A percentile compares a stretch with the other conserved stretches of the same genome.
phyloP scores from a whole-genome alignment of 257 asterid genomes.

The Linaria vulgaris region DNA sequence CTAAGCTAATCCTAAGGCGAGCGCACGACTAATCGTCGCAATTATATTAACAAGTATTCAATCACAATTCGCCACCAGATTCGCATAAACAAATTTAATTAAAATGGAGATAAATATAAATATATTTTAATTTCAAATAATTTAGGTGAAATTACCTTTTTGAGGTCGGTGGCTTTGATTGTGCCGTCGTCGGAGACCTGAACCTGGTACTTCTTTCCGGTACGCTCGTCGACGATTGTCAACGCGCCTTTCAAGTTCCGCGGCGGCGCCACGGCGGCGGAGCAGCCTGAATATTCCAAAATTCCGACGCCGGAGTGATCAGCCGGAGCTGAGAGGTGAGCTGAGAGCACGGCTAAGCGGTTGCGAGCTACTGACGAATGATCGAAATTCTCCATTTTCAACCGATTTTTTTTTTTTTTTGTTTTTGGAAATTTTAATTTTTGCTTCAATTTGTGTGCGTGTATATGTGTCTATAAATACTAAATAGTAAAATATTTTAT shows the following conservation, averaged over 20 bases:
- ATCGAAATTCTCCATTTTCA: conserved; percentile 49
- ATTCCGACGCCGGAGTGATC: conserved; percentile 33
- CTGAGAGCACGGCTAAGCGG: conserved; percentile 83
- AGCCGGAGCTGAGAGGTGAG: conserved; percentile 65
- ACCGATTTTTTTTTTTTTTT: neutral
- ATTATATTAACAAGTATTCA: neutral
- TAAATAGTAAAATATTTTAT: too few relatives aligned
- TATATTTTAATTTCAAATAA: too few relatives aligned
- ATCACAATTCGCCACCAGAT: too few relatives aligned
- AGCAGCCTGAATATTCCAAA: conserved; percentile 50
- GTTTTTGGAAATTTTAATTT: neutral
- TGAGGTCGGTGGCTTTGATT: conserved; percentile 81
- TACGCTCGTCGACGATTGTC: conserved; percentile 74
- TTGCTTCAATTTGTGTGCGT: neutral
- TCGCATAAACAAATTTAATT: too few relatives aligned
- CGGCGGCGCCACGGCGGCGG: conserved; percentile 61
- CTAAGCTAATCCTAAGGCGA: too few relatives aligned
- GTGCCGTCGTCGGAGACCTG: conserved; percentile 91
- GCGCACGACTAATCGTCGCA: neutral
- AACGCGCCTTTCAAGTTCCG: conserved; percentile 61
- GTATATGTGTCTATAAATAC: neutral
- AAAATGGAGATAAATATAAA: neutral
- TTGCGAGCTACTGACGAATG: conserved; percentile 65
- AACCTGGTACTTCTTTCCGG: conserved; percentile 70
- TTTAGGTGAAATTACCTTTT: conserved; percentile 53